These are phyloP conservation scores for Suhomyces wounanorum DNA, from an alignment of 1,139 yeast genomes.

Conservation along the genomic window DNA sequence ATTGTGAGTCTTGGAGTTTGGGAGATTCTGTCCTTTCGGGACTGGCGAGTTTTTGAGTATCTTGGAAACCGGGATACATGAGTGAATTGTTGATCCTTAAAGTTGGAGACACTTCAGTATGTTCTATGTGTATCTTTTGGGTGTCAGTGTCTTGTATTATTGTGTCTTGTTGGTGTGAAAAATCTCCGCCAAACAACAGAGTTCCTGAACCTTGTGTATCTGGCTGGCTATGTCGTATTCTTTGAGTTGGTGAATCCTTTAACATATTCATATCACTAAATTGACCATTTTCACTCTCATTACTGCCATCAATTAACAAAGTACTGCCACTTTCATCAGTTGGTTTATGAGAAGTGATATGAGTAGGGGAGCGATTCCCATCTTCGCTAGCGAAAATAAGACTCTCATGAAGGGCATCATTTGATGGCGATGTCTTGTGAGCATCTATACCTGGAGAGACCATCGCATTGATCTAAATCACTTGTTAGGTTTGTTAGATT, in stretches of 20 bases:
- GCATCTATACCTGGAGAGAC: slow-evolving; percentile 1
- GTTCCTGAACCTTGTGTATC: slow-evolving; percentile 4
- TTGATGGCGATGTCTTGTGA: slow-evolving; percentile 1
- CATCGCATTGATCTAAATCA: slow-evolving; percentile 1
- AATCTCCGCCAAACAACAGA: slow-evolving; percentile 3
- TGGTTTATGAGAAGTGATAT: neutral
- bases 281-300: neutral
- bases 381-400: slow-evolving; percentile 13
- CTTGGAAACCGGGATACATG: neutral
- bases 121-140: neutral
- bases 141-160: neutral
- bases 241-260: slow-evolving; percentile 1
- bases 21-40: neutral
- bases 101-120: neutral
- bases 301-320: neutral
- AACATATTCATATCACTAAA: neutral
- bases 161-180: neutral
- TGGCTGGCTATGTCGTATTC: slow-evolving; percentile 5
- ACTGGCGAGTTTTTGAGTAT: slow-evolving; percentile 6
- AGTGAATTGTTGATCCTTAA: neutral
- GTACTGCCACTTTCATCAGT: neutral
- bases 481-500: neutral
- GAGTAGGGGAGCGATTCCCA: neutral
- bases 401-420: slow-evolving; percentile 10
- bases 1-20: neutral